Evolutionary conservation across 305 asterid species (phyloP).

Genomic region (Caryopteris hybrid): DNA sequence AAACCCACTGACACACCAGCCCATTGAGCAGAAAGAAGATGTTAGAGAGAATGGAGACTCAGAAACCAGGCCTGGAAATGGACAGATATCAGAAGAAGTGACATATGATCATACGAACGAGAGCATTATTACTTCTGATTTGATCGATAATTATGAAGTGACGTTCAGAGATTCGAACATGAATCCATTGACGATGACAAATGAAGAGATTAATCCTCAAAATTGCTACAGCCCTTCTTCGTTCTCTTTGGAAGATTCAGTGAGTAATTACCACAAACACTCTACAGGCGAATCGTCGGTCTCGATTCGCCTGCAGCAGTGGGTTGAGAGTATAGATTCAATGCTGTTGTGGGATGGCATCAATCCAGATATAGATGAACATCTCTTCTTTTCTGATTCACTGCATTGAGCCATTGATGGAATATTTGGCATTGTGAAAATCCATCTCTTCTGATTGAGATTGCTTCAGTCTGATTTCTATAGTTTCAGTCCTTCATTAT

Average conservation of each 20-base stretch:
- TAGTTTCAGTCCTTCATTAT: background rate
- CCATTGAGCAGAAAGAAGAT: conserved; percentile 22
- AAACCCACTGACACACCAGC: conserved; percentile 46
- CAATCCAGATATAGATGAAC: conserved; percentile 30
- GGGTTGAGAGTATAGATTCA: conserved; percentile 36
- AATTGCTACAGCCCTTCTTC: conserved; percentile 23
- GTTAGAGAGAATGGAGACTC: background rate
- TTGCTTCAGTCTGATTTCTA: background rate
- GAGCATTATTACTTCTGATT: background rate
- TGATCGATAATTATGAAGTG: conserved; percentile 23
- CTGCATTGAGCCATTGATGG: background rate
- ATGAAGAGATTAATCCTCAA: background rate
- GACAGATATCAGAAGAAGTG: background rate
- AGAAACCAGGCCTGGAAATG: background rate
- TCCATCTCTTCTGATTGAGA: background rate
- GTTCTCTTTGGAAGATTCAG: conserved; percentile 27
- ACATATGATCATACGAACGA: background rate
- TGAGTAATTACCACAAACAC: conserved; percentile 13
- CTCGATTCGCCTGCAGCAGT: conserved; percentile 22
- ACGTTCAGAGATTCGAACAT: no score
- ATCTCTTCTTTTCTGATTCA: conserved; percentile 5
- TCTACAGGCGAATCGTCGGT: background rate
- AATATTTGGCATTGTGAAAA: background rate
- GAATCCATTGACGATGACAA: no score
- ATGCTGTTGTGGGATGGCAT: conserved; percentile 36